Conservation (phyloP, 345 rosid species). For the Syzygium grande region DNA sequence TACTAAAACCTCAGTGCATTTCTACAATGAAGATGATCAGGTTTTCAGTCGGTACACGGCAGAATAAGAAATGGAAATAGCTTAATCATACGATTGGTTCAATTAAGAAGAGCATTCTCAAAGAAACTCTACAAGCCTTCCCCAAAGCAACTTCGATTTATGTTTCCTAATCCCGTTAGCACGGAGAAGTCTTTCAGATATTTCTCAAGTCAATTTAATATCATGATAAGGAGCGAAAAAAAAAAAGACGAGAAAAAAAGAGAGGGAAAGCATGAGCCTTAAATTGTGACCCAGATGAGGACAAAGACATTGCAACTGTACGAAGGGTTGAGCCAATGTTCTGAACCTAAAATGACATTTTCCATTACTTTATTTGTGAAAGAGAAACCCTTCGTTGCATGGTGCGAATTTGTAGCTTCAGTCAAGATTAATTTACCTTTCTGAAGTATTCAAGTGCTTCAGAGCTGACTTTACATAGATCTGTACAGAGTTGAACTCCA, state of each 20-base stretch:
- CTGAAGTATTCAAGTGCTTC: constrained; percentile 85
- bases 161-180: not conserved
- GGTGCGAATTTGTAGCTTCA: not conserved
- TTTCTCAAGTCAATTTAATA: not conserved
- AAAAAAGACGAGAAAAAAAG: not conserved
- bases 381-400: not conserved
- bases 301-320: not conserved
- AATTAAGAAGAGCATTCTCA: not conserved
- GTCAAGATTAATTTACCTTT: constrained; percentile 48
- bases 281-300: not conserved
- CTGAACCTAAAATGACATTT: not conserved
- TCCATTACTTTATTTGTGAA: not conserved
- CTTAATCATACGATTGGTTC: not conserved
- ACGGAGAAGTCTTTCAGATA: not conserved
- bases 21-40: constrained; percentile 27
- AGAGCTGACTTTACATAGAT: constrained; percentile 76
- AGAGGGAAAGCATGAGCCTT: not conserved
- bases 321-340: not conserved
- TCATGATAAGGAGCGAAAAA: not conserved
- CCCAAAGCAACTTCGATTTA: not conserved
- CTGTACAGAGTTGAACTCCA: constrained; percentile 92
- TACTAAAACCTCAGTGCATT: constrained; percentile 85
- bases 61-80: not conserved
- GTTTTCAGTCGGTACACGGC: not conserved
- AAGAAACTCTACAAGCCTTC: not conserved